phyloP scores from a whole-genome alignment of 768 basidiomycete species.

The Leucocoprinus sp. region DNA sequence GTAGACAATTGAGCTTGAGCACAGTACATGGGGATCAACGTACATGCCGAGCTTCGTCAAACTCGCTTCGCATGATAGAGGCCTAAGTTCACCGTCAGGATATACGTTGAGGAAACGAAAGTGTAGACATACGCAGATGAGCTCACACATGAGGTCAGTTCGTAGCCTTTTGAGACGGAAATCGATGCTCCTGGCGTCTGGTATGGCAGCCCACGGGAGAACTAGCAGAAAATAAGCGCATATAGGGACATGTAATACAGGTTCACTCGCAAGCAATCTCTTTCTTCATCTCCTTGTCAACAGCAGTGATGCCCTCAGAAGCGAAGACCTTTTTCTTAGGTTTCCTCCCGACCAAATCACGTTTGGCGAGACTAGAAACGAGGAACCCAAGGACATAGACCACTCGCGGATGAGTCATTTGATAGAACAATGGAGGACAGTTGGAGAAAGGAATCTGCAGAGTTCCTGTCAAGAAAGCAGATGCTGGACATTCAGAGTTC shows the following conservation, averaged over 20 bases:
- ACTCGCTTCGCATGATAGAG: constrained; percentile 60
- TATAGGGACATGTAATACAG: neutral
- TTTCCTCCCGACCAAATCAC: constrained; percentile 65
- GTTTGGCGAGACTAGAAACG: constrained; percentile 55
- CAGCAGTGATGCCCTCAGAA: constrained; percentile 45
- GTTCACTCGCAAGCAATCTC: constrained; percentile 29
- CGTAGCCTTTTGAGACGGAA: constrained; percentile 49
- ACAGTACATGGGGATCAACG: constrained; percentile 13
- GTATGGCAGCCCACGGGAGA: constrained; percentile 43
- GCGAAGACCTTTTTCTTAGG: constrained; percentile 70
- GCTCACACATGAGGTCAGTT: constrained; percentile 65
- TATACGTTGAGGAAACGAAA: neutral
- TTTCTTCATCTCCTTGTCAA: constrained; percentile 38
- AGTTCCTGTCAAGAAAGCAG: constrained; percentile 13
- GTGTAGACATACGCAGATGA: constrained; percentile 43
- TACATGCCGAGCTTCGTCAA: constrained; percentile 53
- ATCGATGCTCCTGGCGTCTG: constrained; percentile 42
- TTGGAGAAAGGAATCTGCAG: constrained; percentile 28
- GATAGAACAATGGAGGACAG: constrained; percentile 41
- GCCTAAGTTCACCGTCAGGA: constrained; percentile 30
- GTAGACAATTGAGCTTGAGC: too few species aligned
- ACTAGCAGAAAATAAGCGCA: constrained; percentile 27
- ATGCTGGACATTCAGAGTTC: neutral
- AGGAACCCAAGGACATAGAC: constrained; percentile 61
- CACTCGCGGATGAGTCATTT: constrained; percentile 60